Evolutionary conservation across 257 asterid species (phyloP), one percentile per base, ranked within the genome.

Genomic region (Dorcoceras hygrometricum): DNA sequence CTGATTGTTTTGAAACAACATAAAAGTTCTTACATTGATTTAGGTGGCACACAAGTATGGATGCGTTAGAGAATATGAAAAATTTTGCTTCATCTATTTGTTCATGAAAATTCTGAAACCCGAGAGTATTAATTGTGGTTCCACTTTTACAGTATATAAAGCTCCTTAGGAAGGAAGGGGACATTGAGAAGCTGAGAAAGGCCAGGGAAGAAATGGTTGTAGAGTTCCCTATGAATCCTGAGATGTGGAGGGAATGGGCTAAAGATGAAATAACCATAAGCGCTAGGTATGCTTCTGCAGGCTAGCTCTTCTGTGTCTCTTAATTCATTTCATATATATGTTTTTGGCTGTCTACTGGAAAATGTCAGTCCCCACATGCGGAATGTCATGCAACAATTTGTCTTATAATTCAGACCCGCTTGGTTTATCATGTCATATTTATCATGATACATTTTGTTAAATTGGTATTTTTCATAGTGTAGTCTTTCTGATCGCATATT

Each of bases 201-300:
- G 97, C 96, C 55, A 85, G 99, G 83, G 96, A 94, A 81, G 82
- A 88, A 25, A 88, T 94, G 99, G 84, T 79, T 79, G 84, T 79
- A 28, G 65, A 90, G 72, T 94, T 86, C 76, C 99, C 99, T 9
- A 46, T 94, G 82, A 81, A 67, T 80, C 83, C 95, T 18, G 87
- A 82, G 27, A 81, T 90, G 96, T 94, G 99, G 99, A 91, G 67
- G 72, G 96, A 94, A 76, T 94, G 99, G 99, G 81, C 86, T 69
- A 86, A 87, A 69, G 99, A 94, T 56, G 97, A 94, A 74, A 84
- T 76, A 36, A 74, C 88, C 46, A 65, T 91, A 23, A 74, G 76
- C 82, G 77, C 87, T 5, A 80, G 91, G 99, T 90, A 79, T 57
- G 75, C 69, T 71, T n/a, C 27, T 59, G 25, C 51, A 25, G 8